phyloP scores from a whole-genome alignment of 2,329 filamentous ascomycete species.

The Talaromyces piceae region DNA sequence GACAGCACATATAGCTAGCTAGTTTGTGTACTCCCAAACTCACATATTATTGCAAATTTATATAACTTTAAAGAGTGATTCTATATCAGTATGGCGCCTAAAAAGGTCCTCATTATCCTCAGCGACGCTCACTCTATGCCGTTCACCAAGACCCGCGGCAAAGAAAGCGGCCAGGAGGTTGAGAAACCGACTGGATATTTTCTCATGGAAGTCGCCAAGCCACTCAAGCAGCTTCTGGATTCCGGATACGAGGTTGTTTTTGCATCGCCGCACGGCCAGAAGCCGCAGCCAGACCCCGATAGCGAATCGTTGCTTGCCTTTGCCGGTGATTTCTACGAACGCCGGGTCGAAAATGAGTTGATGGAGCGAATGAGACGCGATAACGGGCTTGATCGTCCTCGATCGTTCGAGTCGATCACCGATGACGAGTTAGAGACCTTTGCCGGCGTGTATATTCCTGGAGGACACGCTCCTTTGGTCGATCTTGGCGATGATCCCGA shows the following conservation, averaged over 20 bases:
- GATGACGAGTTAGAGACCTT: slow-evolving; percentile 35
- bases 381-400: slow-evolving; percentile 35
- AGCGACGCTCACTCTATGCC: slow-evolving; percentile 37
- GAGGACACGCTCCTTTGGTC: slow-evolving; percentile 38
- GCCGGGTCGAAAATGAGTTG: slow-evolving; percentile 32
- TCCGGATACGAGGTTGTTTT: slow-evolving; percentile 39
- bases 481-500: slow-evolving; percentile 38
- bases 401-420: slow-evolving; percentile 31
- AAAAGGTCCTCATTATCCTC: slow-evolving; percentile 40
- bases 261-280: slow-evolving; percentile 37
- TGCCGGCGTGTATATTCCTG: slow-evolving; percentile 39
- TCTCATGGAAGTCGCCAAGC: slow-evolving; percentile 35
- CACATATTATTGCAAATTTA: too few relatives aligned
- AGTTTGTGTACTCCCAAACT: too few relatives aligned
- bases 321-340: slow-evolving; percentile 42
- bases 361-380: slow-evolving; percentile 40
- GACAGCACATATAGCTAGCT: too few relatives aligned
- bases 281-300: slow-evolving; percentile 37
- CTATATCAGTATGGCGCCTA: slow-evolving; percentile 23
- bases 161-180: slow-evolving; percentile 17
- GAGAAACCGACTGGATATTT: slow-evolving; percentile 30
- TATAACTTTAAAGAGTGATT: too few relatives aligned
- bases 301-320: slow-evolving; percentile 37
- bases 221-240: slow-evolving; percentile 29
- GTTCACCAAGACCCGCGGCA: slow-evolving; percentile 22